Base-by-base conservation (phyloP, 352 stramenopile species). In the Pythium chondricola region DNA sequence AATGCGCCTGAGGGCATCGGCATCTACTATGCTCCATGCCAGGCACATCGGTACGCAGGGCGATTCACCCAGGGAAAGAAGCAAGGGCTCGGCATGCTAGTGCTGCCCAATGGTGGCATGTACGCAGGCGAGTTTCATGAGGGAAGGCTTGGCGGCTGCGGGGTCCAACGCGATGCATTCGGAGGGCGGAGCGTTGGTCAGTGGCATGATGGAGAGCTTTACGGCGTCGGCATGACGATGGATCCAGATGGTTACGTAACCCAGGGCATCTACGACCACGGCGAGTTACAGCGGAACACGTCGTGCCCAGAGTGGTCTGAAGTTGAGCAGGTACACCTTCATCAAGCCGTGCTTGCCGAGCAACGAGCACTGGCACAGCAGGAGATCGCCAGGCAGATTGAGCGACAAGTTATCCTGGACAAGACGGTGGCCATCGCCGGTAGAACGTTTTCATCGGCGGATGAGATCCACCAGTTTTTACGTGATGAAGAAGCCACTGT, bases 111-210 rank as follows among this genome's bases (percentile, higher is more conserved):
- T 25, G 71, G 71, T 9, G 48, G 65, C 2, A 42, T 45, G 14
- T 86, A 70, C 37, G 66, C 61, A 0, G 74, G 72, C 1, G 61
- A 70, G 17, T 80, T 79, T 38, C 21, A 20, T 0, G 22, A 58
- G 13, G 63, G 56, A 1, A 41, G 63, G 17, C 22, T 54, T 4
- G 56, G 43, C 21, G 74, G 72, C 2, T 67, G 77, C 27, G 74
- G 72, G 6, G 56, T 83, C 6, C 66, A 80, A 33, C 50, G 64
- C 1, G 76, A 66, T 24, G 52, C 61, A 14, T 63, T 81, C 22
- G 72, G 65, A 9, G 43, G 65, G 35, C 69, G 66, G 45, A 77
- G 68, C 41, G 31, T 75, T 11, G 74, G 72, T 0, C 53, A 77
- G 14, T 84, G 69, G 69, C 31, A 43, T 17, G 48, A 67, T 14